These are phyloP conservation scores for Melaleuca quinquenervia DNA, from an alignment of 345 rosid genomes.

Conservation along the genomic window DNA sequence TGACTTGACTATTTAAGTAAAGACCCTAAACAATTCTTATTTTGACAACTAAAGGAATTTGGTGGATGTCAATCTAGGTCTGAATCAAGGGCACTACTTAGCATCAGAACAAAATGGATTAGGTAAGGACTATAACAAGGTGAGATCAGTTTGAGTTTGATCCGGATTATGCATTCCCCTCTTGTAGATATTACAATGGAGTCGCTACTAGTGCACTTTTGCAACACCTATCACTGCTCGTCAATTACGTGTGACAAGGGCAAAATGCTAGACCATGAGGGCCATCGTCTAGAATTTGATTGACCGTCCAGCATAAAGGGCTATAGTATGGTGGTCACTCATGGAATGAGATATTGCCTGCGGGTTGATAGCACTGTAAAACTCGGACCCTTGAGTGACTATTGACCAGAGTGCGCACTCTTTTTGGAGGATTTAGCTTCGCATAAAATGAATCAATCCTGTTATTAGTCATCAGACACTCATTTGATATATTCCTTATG, in stretches of 20 bases:
- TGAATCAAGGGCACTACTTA: not conserved
- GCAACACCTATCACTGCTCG: not conserved
- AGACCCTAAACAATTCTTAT: not conserved
- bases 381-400: not conserved
- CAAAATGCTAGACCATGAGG: not conserved
- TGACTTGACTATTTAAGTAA: not conserved
- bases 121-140: not conserved
- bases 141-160: not conserved
- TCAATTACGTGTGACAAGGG: not conserved
- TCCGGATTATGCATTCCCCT: not conserved
- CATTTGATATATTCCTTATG: not conserved
- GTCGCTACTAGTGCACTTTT: not conserved
- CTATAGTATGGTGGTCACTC: not conserved
- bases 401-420: not conserved
- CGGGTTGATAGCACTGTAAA: not conserved
- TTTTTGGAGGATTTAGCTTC: not conserved
- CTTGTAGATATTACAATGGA: not conserved
- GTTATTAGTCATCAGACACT: fast-evolving
- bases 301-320: not conserved
- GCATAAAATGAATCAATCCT: not conserved
- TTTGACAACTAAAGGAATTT: not conserved
- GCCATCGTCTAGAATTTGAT: not conserved
- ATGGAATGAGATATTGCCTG: not conserved
- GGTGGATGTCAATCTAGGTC: not conserved
- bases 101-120: not conserved